Base-by-base conservation (phyloP, 2,329 filamentous ascomycete species). In the Claviceps citrina region DNA sequence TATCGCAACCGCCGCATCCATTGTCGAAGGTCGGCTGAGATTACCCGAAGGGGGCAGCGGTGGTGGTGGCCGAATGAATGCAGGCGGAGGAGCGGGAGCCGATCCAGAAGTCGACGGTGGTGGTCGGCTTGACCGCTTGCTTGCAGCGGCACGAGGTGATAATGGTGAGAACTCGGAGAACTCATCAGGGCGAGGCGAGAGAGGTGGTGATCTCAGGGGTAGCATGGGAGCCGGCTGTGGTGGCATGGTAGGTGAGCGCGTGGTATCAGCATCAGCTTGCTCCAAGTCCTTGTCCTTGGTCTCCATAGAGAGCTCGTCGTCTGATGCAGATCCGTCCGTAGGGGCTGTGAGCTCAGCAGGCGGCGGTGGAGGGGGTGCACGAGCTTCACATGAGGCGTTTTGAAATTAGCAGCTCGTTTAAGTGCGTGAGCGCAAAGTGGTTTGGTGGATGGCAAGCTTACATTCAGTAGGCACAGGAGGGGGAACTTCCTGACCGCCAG, bases 301-400 rank as follows among this genome's bases (percentile, higher is more conserved):
- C 52, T 60, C 59, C 39, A 66, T 65, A 8, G 81, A 85, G 51
- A 86, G 64, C 57, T 95, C 89, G 56, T 95, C 87, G 50, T 93
- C 87, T 32, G 87, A 91, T 55, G 82, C 84, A 1, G 85, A 93
- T 24, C 85, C 86, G 44, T 81, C 71, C 43, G 78, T 84, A 34
- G 77, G 78, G 31, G 83, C 83, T 36, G 70, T 66, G 13, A 73
- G 54, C 32, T 66, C 64, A 27, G 69, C 62, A 30, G 71, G 63
- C 38, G 71, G 66, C 31, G 65, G 65, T 26, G 66, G 65, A 36
- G 73, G 73, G 2, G 68, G 65, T 34, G 79, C 75, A 36, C 79
- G 81, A 50, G 73, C 81, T 85, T 50, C 19, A 51, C 40, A 32
- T 7, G 9, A 8, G n/a, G 32, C 8, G 8, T n/a, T 15, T 12